Evolutionary conservation across 129 eudicot genomes (phyloP), one percentile per base, ranked within the genome.

Genomic region (Escallonia rubra): DNA sequence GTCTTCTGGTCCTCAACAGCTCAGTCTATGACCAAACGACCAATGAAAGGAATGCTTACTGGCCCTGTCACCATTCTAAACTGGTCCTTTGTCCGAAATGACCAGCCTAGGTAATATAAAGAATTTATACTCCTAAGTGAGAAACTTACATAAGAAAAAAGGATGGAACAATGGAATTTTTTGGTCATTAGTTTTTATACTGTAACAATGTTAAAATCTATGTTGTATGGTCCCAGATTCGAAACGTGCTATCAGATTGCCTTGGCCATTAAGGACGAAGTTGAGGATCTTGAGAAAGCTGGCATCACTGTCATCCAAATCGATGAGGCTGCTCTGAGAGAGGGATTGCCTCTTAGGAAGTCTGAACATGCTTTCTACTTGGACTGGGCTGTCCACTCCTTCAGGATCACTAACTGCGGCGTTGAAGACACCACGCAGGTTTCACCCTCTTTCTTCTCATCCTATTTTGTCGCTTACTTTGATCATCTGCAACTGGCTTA

Each of bases 1-100:
- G 95, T 87, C 41, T 87, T 84, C 85, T 87, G 95, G 95, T 87
- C 95, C 39, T 45, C 87, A 5, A 74, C 55, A 16, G 95, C 95
- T 59, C 95, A 87, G 72, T 72, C 81, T 77, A 81, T 87, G 95
- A 87, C 95, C 71, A 78, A 87, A 75, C 96, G 98, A 66, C 98
- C 98, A 72, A 91, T 91, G 97, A 91, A 91, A 87, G 97, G 97
- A 76, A 91, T 91, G 97, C 97, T 91, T 65, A 91, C 97, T 0
- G 97, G 97, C 60, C 97, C 97, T 0, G 95, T 87, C 57, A 87
- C 95, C 81, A 87, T 87, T 50, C 95, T 87, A 63, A 87, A 87
- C 79, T 87, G 95, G 95, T 87, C 95, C 40, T 87, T 87, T 43
- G 95, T 87, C 64, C 75, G 95, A 64, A 84, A 87, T 64, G 95